Percentiles rank a stretch among this genome's conserved stretches.
Evolutionary conservation across 1,139 yeast genomes (phyloP).

Genomic region (Suhomyces terraborum): DNA sequence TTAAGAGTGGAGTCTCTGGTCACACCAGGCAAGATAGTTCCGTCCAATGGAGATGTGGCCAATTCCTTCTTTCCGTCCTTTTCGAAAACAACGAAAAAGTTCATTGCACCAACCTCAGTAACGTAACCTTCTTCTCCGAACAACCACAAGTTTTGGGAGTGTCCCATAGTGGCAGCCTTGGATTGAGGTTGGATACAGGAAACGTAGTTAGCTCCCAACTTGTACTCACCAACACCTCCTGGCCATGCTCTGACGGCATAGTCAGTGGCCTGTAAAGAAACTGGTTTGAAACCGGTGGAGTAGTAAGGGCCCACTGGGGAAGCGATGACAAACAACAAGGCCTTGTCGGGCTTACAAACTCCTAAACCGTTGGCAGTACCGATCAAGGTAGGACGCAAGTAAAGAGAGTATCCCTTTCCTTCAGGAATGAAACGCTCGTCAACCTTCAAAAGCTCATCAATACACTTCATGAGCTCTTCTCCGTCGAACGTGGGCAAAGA

Average conservation of each 20-base stretch:
- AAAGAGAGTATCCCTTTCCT: constrained; percentile 85
- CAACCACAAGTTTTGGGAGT: constrained; percentile 94
- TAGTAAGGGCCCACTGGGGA: constrained; percentile 96
- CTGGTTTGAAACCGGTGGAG: constrained; percentile 92
- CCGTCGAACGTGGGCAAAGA: constrained; percentile 83
- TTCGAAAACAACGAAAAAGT: constrained; percentile 83
- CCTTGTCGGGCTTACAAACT: constrained; percentile 76
- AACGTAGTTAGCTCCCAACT: constrained; percentile 96
- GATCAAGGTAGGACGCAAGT: constrained; percentile 90
- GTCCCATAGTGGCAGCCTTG: constrained; percentile 86
- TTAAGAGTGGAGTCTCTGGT: constrained; percentile 87
- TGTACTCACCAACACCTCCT: constrained; percentile 94
- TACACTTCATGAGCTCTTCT: constrained; percentile 71
- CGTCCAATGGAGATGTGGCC: constrained; percentile 95
- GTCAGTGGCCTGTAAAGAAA: constrained; percentile 88
- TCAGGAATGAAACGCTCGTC: constrained; percentile 81
- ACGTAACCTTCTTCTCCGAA: constrained; percentile 87
- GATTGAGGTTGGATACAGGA: constrained; percentile 90
- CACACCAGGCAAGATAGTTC: constrained; percentile 95
- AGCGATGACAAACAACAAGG: constrained; percentile 80
- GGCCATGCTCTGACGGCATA: constrained; percentile 99
- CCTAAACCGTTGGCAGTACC: constrained; percentile 90
- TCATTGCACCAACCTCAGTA: constrained; percentile 98
- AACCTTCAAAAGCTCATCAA: constrained; percentile 69
- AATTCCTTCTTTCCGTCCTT: constrained; percentile 83